Evolutionary conservation across 208 protist genomes (phyloP).

Genomic region (Vickermania ingenoplastis): DNA sequence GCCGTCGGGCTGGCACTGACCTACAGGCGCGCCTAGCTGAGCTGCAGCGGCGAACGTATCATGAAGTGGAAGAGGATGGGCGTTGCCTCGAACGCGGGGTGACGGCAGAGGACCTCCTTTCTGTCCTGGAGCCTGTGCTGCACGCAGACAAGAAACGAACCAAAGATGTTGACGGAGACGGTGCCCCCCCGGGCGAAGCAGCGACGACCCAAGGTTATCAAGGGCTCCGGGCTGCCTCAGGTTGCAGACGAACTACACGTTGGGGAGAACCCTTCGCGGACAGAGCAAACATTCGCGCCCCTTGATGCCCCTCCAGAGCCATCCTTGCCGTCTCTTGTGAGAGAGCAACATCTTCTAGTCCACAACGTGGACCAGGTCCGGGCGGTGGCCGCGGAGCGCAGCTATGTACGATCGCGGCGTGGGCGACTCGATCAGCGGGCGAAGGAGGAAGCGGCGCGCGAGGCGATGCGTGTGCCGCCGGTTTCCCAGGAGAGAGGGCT

Average conservation of each 20-base stretch:
- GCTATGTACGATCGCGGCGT: conserved; percentile 8
- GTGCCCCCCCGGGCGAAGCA: too few species aligned
- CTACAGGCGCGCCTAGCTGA: background rate
- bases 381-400: background rate
- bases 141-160: background rate
- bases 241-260: too few species aligned
- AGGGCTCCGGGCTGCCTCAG: too few species aligned
- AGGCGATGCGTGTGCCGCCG: conserved; percentile 3
- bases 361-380: too few species aligned
- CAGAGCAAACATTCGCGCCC: too few species aligned
- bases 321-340: too few species aligned
- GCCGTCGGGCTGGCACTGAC: background rate
- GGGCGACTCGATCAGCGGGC: conserved; percentile 5
- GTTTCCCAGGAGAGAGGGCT: background rate
- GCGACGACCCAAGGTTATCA: too few species aligned
- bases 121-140: background rate
- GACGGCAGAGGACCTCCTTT: background rate
- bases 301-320: too few species aligned
- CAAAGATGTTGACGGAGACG: too few species aligned
- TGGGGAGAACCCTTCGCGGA: too few species aligned
- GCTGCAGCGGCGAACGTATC: background rate
- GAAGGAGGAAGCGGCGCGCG: background rate
- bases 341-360: too few species aligned
- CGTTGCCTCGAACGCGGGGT: background rate
- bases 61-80: background rate